Percentiles rank a stretch among this genome's conserved stretches.
Evolutionary conservation across 306 rosid genomes (phyloP).

Genomic region (Quercus variabilis): DNA sequence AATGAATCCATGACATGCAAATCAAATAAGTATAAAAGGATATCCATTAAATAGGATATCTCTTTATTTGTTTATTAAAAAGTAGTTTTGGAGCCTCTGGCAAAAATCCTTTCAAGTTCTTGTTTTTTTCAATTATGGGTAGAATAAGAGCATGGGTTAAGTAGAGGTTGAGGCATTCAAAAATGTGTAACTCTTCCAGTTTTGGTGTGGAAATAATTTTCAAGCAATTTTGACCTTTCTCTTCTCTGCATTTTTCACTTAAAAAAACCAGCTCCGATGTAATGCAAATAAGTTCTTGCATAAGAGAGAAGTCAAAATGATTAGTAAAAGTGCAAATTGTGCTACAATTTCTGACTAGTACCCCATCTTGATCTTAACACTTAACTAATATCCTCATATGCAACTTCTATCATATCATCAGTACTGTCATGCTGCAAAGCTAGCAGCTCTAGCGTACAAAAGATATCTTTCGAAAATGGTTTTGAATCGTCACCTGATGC

Average conservation of each 20-base stretch:
- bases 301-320: not conserved
- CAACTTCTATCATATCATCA: constrained; percentile 22
- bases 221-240: not conserved
- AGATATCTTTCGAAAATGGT: constrained; percentile 51
- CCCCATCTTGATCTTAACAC: not conserved
- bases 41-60: not conserved
- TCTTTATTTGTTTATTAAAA: not conserved
- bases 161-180: not conserved
- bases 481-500: constrained; percentile 55
- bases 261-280: not conserved
- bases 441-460: constrained; percentile 43
- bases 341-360: not conserved
- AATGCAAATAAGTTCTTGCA: not conserved
- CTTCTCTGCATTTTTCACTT: not conserved
- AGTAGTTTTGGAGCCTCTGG: not conserved
- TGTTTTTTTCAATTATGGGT: not conserved
- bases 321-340: not conserved
- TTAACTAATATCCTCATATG: constrained; percentile 6
- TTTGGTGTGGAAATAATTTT: not conserved
- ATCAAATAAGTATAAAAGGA: too few species aligned
- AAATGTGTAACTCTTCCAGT: not conserved
- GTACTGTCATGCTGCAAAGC: constrained; percentile 27
- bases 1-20: too few species aligned
- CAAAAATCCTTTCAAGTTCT: not conserved
- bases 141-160: not conserved